Base-by-base conservation (phyloP, 805 yeast species). In the Metschnikowia borealis region DNA sequence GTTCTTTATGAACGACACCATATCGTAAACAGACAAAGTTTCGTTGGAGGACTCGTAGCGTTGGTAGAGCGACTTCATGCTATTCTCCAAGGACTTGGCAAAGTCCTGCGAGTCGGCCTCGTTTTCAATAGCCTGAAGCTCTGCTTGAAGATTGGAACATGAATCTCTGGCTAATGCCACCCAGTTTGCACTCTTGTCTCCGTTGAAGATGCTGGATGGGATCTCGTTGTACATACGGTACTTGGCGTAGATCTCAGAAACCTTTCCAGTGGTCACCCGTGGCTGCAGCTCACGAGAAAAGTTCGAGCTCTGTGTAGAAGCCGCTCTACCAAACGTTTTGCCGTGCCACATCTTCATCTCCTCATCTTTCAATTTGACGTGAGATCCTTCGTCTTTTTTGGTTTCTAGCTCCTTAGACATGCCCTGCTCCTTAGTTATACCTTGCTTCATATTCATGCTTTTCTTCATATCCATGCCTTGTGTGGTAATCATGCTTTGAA, bases 101-200 rank as follows among this genome's bases (percentile, higher is more conserved):
- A 44, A 44, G 5, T 21, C 33, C 15, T 8, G 48, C 6, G 46
- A 46, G 4, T 37, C 11, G 21, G 33, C 31, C 36, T 53, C 63
- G 26, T 48, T 61, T 38, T 61, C 56, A 50, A 64, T 55, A 15
- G 62, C 62, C 32, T 54, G 54, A 7, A 66, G 38, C 40, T 66
- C 65, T 5, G 54, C 54, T 23, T 59, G 57, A 18, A 66, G 58
- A 32, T 35, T 66, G 8, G 66, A 57, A 13, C 62, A 58, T 34
- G 62, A 62, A 14, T 67, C 71, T 20, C 64, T 50, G 4, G 62
- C 46, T 17, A 69, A 55, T 4, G 56, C 33, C 1, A 53, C 50
- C 68, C 68, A 64, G 45, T 64, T 64, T 6, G 58, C 52, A 36
- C 56, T 57, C 1, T 61, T 61, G 38, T 62, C 67, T 14, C 40